A percentile compares a stretch with the other conserved stretches of the same genome.
Evolutionary conservation across 2,329 filamentous ascomycete genomes (phyloP).

Genomic region (Raffaelea arxii): DNA sequence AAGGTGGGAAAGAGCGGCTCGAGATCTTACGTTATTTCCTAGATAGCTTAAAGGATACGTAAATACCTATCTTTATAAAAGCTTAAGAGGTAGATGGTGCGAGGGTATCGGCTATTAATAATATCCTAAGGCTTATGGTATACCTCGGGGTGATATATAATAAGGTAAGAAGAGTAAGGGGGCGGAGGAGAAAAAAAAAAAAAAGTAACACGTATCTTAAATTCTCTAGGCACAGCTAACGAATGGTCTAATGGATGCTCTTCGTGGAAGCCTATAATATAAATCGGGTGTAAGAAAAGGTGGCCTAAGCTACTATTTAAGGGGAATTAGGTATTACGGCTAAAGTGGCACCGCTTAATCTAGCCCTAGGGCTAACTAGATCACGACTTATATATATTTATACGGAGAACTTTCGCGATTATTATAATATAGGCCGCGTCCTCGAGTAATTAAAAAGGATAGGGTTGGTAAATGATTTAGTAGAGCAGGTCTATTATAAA

Average conservation of each 20-base stretch:
- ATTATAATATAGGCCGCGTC: constrained; percentile 58
- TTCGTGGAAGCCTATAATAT: constrained; percentile 48
- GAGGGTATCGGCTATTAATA: constrained; percentile 35
- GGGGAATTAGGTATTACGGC: constrained; percentile 62
- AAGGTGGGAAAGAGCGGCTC: constrained; percentile 42
- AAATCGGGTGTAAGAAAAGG: constrained; percentile 52
- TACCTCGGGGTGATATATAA: constrained; percentile 49
- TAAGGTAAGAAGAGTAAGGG: no score
- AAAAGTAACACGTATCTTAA: no score
- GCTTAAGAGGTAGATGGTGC: constrained; percentile 39
- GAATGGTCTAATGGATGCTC: constrained; percentile 82
- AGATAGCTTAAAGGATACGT: constrained; percentile 15
- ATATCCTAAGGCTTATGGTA: constrained; percentile 53
- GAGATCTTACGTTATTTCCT: constrained; percentile 38
- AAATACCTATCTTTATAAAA: no score
- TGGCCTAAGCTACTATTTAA: constrained; percentile 57
- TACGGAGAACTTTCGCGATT: constrained; percentile 63
- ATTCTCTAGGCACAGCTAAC: no score
- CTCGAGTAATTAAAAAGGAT: constrained; percentile 52
- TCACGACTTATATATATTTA: constrained; percentile 65
- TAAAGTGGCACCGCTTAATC: constrained; percentile 56
- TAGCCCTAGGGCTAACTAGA: constrained; percentile 27
- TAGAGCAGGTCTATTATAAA: constrained; percentile 65
- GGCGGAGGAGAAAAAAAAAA: no score
- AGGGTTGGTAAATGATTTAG: constrained; percentile 41